Evolutionary conservation across 805 yeast genomes (phyloP), one percentile per base, ranked within the genome.

Genomic region (Phaffomyces antillensis): DNA sequence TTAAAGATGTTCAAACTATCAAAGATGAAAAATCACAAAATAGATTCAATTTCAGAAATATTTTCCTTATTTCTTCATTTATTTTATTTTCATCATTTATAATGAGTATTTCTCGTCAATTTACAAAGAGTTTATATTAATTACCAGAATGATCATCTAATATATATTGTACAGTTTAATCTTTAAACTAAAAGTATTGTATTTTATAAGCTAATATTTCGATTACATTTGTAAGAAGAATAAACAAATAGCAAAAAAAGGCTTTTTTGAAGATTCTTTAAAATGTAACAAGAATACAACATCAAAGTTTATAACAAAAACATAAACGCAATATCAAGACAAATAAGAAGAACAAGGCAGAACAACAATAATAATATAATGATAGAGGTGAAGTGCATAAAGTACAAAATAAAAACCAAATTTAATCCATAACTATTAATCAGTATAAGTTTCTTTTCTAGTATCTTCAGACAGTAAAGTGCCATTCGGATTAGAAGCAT

Each of bases 391-490:
- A 28, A 28, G 13, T 11, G 13, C 30, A 28, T 11, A 28, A 28
- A 11, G 4, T 11, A 28, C 13, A 28, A 10, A 28, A 20, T 20
- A 20, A 20, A 28, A 11, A 28, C 30, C 13, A 28, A 28, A 28
- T 28, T 28, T 12, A 20, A 28, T 28, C 13, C 7, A 17, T 16
- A 34, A 5, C 13, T 30, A 31, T 39, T 48, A 54, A 17, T 36
- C 50, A 9, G 52, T 52, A 40, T 57, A 52, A 2, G 61, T 57
- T 40, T 55, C 61, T 42, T 57, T 56, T 23, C 48, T 56, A 9
- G 52, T 52, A 20, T 53, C 59, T 32, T 56, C 60, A n/a, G 23
- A 20, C 23, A 20, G 7, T 20, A 20, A 20, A 20, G 54, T 49
- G 2, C 51, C 56, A 43, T 56, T 59, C 13, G 30, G 13, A 13